A percentile compares a stretch with the other conserved stretches of the same genome.
These are phyloP conservation scores for Trypanosomatidae sp. DNA, from an alignment of 208 protist genomes.

Conservation along the genomic window DNA sequence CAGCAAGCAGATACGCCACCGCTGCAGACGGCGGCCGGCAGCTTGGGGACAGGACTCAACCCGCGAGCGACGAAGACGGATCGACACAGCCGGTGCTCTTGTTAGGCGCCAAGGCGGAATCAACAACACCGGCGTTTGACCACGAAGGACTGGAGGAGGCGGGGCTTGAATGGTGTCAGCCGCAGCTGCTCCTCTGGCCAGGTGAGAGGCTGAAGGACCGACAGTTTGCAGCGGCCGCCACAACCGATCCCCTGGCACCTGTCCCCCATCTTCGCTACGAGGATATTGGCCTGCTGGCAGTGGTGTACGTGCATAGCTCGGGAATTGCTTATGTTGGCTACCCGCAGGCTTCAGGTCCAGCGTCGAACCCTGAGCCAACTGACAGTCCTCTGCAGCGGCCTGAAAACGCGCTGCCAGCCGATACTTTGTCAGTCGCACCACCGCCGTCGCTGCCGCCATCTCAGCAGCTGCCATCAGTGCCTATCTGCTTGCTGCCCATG, in stretches of 20 bases:
- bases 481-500: slow-evolving; percentile 24
- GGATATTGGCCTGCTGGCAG: slow-evolving; percentile 48
- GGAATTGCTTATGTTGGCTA: slow-evolving; percentile 63
- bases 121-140: too few relatives aligned
- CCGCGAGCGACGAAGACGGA: slow-evolving; percentile 3
- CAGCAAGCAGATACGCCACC: neutral
- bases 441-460: neutral
- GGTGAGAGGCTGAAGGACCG: neutral
- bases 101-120: slow-evolving; percentile 2
- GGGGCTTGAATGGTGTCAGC: slow-evolving; percentile 3
- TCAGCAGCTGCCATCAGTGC: neutral
- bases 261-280: slow-evolving; percentile 26
- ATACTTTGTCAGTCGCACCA: neutral
- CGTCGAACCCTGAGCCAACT: neutral
- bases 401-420: neutral
- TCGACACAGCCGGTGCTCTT: slow-evolving; percentile 3
- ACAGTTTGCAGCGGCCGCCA: neutral
- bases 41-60: slow-evolving; percentile 1
- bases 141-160: neutral
- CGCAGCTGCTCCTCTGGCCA: neutral
- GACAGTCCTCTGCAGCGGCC: neutral
- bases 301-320: slow-evolving; percentile 58
- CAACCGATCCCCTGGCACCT: neutral
- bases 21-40: slow-evolving; percentile 1
- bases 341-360: neutral